A percentile compares a stretch with the other conserved stretches of the same genome.
Evolutionary conservation across 306 rosid genomes (phyloP).

Genomic region (Cucumis hystrix): DNA sequence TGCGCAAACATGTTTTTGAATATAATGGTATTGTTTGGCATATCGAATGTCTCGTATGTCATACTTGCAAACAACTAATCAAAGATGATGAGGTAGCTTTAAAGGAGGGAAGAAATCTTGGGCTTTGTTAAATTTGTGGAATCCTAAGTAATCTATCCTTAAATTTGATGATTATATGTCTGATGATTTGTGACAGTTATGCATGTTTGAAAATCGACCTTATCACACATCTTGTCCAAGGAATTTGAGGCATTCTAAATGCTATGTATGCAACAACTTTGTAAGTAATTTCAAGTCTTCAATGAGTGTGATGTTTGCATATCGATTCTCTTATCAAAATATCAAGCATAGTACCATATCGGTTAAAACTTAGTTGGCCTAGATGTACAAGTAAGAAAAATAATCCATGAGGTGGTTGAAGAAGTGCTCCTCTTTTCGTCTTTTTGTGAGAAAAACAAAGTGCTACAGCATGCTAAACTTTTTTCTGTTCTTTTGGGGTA

Average conservation of each 20-base stretch:
- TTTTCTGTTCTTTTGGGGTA: neutral
- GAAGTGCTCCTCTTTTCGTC: neutral
- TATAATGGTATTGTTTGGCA: constrained; percentile 68
- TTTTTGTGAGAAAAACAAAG: too few species aligned
- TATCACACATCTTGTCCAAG: constrained; percentile 78
- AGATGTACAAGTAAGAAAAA: neutral
- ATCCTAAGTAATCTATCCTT: neutral
- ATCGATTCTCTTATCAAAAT: neutral
- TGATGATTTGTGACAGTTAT: constrained; percentile 41
- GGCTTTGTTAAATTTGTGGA: neutral
- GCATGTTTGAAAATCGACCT: constrained; percentile 55
- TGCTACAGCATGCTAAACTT: neutral
- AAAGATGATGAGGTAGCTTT: constrained; percentile 56
- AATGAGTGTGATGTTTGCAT: neutral
- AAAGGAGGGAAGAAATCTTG: neutral
- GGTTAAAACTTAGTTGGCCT: neutral
- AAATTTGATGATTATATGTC: neutral
- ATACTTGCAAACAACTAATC: constrained; percentile 59
- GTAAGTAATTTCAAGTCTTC: constrained; percentile 31
- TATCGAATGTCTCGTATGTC: constrained; percentile 72
- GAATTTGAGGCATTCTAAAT: constrained; percentile 61
- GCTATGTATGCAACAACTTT: constrained; percentile 75
- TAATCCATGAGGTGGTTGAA: neutral
- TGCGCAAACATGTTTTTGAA: constrained; percentile 34
- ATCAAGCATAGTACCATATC: neutral